These are phyloP conservation scores for Tetrastigma voinierianum DNA, from an alignment of 164 flowering plant species.

Conservation along the genomic window DNA sequence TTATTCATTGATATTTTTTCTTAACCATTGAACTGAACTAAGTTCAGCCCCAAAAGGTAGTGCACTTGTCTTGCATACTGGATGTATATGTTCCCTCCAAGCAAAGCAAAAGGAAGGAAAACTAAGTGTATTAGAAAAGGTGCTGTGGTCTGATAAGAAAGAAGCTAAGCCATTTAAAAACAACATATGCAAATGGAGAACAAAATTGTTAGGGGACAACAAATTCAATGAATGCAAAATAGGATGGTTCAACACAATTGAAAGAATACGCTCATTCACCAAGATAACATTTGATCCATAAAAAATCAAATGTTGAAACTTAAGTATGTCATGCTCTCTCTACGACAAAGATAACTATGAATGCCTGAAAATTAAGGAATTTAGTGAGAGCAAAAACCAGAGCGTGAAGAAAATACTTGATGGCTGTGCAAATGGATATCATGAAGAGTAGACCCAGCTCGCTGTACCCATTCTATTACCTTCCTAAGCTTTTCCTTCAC, in stretches of 20 bases:
- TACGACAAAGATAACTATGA: too few relatives aligned
- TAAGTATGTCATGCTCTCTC: neutral
- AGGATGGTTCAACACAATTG: neutral
- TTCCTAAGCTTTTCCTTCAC: conserved; percentile 63
- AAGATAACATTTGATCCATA: neutral
- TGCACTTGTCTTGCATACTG: neutral
- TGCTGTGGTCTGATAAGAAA: neutral
- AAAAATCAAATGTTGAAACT: neutral
- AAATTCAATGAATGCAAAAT: neutral
- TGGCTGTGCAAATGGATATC: conserved; percentile 12
- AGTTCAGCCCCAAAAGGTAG: neutral
- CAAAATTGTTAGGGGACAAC: neutral
- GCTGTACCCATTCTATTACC: conserved; percentile 60
- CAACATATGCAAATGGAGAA: neutral
- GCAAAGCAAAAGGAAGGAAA: neutral
- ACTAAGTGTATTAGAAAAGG: neutral
- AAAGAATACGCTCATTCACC: neutral
- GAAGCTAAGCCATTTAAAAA: neutral
- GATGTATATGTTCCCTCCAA: neutral
- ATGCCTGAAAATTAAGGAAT: neutral
- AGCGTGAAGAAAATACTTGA: conserved; percentile 28
- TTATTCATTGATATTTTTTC: neutral
- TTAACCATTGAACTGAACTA: neutral
- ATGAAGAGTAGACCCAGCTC: conserved; percentile 22
- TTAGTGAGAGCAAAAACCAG: neutral